A percentile compares a stretch with the other conserved stretches of the same genome.
Evolutionary conservation across 1,284 basidiomycete species (phyloP).

Genomic region (Entoloma clypeatum): DNA sequence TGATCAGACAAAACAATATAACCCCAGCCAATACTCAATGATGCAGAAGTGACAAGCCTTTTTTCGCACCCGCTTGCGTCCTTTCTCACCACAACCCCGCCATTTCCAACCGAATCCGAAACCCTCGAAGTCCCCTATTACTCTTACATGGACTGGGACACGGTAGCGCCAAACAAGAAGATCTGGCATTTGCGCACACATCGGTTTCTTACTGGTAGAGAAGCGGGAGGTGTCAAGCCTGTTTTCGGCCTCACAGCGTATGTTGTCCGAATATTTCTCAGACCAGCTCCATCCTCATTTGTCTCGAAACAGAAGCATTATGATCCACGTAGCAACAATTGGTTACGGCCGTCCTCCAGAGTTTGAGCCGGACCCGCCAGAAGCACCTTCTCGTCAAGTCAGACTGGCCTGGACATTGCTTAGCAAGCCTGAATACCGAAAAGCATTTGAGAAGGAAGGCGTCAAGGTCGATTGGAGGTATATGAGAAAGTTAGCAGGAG

Average conservation of each 20-base stretch:
- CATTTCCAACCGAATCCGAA: slow-evolving; percentile 55
- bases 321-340: slow-evolving; percentile 64
- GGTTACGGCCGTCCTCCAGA: slow-evolving; percentile 63
- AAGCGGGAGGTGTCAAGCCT: slow-evolving; percentile 77
- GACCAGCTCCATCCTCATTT: slow-evolving; percentile 1
- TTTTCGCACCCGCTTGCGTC: slow-evolving; percentile 80
- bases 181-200: slow-evolving; percentile 49
- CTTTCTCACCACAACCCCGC: slow-evolving; percentile 64
- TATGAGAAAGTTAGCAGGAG: slow-evolving; percentile 12
- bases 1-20: neutral
- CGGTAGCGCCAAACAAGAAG: slow-evolving; percentile 36
- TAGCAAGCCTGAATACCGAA: slow-evolving; percentile 41
- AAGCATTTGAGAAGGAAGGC: slow-evolving; percentile 50
- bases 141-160: slow-evolving; percentile 53
- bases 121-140: slow-evolving; percentile 62
- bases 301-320: slow-evolving; percentile 70
- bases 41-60: slow-evolving; percentile 70
- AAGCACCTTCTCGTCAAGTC: slow-evolving; percentile 48
- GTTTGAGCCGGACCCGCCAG: slow-evolving; percentile 58
- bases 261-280: no score
- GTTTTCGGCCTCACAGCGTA: slow-evolving; percentile 82
- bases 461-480: slow-evolving; percentile 31
- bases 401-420: slow-evolving; percentile 61
- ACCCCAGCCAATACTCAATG: slow-evolving; percentile 70
- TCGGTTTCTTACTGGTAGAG: slow-evolving; percentile 77